Conservation (phyloP, 1,284 basidiomycete genomes). For the Ceratobasidium sp. region DNA sequence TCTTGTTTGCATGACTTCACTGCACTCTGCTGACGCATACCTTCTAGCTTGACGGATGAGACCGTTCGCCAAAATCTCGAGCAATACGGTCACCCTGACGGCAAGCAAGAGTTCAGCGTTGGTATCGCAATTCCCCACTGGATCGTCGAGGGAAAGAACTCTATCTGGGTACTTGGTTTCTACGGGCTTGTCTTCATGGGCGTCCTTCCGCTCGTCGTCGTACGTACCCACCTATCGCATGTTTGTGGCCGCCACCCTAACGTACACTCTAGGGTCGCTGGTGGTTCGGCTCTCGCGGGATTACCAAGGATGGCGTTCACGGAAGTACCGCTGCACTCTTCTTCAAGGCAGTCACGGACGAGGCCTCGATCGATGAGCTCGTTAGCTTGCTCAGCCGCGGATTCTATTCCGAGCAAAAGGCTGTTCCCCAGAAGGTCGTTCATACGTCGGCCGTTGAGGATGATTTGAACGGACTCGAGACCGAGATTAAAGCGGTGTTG, state of each 20-base stretch:
- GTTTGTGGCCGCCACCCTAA: neutral
- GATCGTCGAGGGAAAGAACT: constrained; percentile 94
- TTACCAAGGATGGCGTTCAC: constrained; percentile 94
- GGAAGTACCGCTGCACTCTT: constrained; percentile 88
- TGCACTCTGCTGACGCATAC: neutral
- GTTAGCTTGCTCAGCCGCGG: constrained; percentile 72
- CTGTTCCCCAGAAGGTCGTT: constrained; percentile 12
- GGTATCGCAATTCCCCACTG: constrained; percentile 96
- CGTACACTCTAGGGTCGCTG: constrained; percentile 76
- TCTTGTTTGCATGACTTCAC: neutral
- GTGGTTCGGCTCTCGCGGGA: constrained; percentile 96
- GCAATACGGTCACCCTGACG: constrained; percentile 96
- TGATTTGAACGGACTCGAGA: constrained; percentile 41
- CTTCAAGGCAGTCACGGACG: constrained; percentile 90
- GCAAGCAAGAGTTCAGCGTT: constrained; percentile 93
- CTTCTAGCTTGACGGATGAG: constrained; percentile 87
- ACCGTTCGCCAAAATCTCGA: constrained; percentile 93
- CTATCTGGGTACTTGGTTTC: constrained; percentile 88
- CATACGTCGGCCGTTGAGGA: constrained; percentile 31
- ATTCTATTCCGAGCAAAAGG: constrained; percentile 35
- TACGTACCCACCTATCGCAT: constrained; percentile 59
- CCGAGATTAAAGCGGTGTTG: constrained; percentile 38
- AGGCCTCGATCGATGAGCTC: constrained; percentile 81
- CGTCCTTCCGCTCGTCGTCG: constrained; percentile 87
- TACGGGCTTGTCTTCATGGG: constrained; percentile 93